Base-by-base conservation (phyloP, 306 rosid genomes). In the Prinsepia uniflora region DNA sequence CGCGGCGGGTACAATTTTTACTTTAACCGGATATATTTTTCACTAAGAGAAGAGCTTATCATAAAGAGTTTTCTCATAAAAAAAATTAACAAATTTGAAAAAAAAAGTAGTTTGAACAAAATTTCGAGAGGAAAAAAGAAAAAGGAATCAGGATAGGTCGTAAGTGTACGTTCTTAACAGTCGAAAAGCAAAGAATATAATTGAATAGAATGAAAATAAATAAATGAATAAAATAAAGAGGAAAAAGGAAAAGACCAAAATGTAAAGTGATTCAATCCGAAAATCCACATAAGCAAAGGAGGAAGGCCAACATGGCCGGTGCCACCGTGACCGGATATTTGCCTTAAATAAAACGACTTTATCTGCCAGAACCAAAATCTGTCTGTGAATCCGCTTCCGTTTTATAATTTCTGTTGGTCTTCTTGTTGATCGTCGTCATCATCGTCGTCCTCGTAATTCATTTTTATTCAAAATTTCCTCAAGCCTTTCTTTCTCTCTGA, bases 321-420 rank as follows among this genome's bases (percentile, higher is more conserved):
- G 88, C 71, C 81, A 67, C 65, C 57, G 76, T 50, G 77, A 77
- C 76, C 83, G 85, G 87, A 79, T 78, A 78, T 75, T 84, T 84
- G 80, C 86, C 89, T 75, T 87, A 81, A 75, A 79, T 75, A 83
- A 83, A 89, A 85, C 87, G 82, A 85, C 81, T 81, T 72, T 67
- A n/a, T 61, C 54, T 73, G 59, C 67, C 75, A 72, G 2, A 77
- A 9, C 47, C 50, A 22, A 57, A 57, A 24, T 7, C n/a, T 43
- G 67, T 56, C 63, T 34, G 10, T 68, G 24, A 20, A 13, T 67
- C 48, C 40, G 40, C 49, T 8, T 24, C 56, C 17, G 15, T 2
- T 4, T 61, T 45, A 8, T 49, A 50, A 6, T 49, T 58, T 63
- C 39, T 19, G 70, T 24, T 70, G 41, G 19, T 53, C 63, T 22